Evolutionary conservation across 2,329 filamentous ascomycete genomes (phyloP), one percentile per base, ranked within the genome.

Genomic region (Colletotrichum acutatum): DNA sequence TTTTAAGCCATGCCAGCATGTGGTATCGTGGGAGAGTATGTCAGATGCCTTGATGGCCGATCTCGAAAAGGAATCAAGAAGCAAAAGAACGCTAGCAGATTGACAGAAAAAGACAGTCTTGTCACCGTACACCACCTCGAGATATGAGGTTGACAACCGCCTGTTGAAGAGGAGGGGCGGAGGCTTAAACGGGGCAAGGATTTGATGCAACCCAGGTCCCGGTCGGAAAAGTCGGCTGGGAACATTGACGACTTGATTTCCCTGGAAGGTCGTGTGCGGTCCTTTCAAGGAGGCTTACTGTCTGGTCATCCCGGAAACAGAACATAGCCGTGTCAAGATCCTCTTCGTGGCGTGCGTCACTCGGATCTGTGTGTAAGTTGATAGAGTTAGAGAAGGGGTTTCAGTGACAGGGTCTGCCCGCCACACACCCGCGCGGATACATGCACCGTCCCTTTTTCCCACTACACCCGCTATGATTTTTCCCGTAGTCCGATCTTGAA

Each of bases 311-410:
- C 70, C 66, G 66, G 56, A 52, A 52, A 42, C 46, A 65, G 26
- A 54, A 30, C 54, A 30, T 42, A 32, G 32, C 60, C 54, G 70
- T 72, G 66, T 72, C 70, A 61, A 65, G 60, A 37, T 49, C 32
- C 16, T n/a, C 16, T n/a, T 60, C 30, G 24, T 65, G 70, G 70
- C 54, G 28, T 61, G 66, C 71, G 66, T 61, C 71, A 73, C 66
- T 73, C 71, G 71, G 71, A 73, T 73, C 71, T 73, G 71, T 73
- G 71, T 71, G 66, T 56, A 70, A 60, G 71, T 71, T 70, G 71
- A 66, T 49, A 73, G 71, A 73, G 71, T 73, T 70, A 71, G 71
- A 73, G 56, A 61, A 70, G n/a, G 52, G 66, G 71, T 73, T 73
- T 73, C 71, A 73, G 67, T 61, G 61, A 49, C 71, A 70, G 56